Conservation (phyloP, 768 basidiomycete species). For the Sporobolomyces phaffii region DNA sequence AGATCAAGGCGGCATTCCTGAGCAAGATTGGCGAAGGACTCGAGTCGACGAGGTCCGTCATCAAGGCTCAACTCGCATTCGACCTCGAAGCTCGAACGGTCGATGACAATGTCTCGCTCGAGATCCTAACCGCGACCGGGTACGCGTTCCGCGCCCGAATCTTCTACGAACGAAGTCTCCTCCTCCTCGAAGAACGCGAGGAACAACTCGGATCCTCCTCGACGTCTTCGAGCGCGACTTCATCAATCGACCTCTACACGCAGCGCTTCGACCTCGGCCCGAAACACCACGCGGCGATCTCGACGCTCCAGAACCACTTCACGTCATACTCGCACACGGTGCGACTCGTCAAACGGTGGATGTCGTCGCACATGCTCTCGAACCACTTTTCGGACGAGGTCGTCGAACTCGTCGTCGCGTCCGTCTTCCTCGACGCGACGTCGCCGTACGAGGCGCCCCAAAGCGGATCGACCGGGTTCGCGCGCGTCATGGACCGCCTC, state of each 20-base stretch:
- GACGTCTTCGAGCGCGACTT: constrained; percentile 52
- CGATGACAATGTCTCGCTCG: constrained; percentile 64
- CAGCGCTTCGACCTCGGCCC: constrained; percentile 74
- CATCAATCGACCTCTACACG: constrained; percentile 50
- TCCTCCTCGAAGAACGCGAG: constrained; percentile 62
- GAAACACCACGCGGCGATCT: constrained; percentile 75
- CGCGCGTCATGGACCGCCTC: constrained; percentile 64
- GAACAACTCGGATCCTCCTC: constrained; percentile 46
- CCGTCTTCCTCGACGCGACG: constrained; percentile 58
- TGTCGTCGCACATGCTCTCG: constrained; percentile 74
- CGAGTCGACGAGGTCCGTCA: constrained; percentile 53
- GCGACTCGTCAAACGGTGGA: constrained; percentile 85
- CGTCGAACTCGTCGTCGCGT: constrained; percentile 77
- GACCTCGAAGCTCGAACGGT: constrained; percentile 57
- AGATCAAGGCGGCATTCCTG: constrained; percentile 87
- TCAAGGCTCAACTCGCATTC: constrained; percentile 51
- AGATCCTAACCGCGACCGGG: constrained; percentile 71
- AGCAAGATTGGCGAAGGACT: constrained; percentile 68
- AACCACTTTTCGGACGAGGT: constrained; percentile 68
- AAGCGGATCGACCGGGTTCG: constrained; percentile 61
- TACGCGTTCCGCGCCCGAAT: constrained; percentile 81
- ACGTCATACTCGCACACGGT: constrained; percentile 76
- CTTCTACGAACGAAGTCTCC: constrained; percentile 79
- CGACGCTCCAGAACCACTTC: constrained; percentile 70
- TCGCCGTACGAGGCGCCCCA: constrained; percentile 56